Evolutionary conservation across 768 basidiomycete species (phyloP).

Genomic region (Mrakia frigida): DNA sequence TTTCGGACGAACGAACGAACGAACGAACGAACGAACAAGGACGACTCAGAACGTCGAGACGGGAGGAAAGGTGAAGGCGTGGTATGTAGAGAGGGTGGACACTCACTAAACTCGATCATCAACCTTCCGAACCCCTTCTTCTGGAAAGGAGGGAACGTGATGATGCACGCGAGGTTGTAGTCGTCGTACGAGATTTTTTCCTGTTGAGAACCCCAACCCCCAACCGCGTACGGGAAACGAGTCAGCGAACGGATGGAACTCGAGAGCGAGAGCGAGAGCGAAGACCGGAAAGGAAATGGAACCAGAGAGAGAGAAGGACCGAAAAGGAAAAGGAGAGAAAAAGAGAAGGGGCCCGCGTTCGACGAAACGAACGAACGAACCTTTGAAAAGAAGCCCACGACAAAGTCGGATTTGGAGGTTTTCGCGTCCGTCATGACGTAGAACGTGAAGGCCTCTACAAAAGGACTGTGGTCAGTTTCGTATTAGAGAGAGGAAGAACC

Average conservation of each 20-base stretch:
- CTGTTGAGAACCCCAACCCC: constrained; percentile 50
- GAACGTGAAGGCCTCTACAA: constrained; percentile 61
- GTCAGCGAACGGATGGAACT: no score
- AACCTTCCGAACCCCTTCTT: constrained; percentile 85
- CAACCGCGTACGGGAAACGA: no score
- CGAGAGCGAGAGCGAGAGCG: not conserved
- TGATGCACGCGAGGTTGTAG: constrained; percentile 94
- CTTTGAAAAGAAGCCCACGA: constrained; percentile 72
- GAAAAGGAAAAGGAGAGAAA: not conserved
- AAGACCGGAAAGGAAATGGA: not conserved
- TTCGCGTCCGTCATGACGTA: constrained; percentile 81
- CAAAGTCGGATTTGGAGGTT: constrained; percentile 68
- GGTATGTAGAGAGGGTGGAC: not conserved
- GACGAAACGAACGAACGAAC: no score
- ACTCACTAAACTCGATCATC: constrained; percentile 91
- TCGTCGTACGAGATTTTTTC: constrained; percentile 95
- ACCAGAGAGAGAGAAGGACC: not conserved
- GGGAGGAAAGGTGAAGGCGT: no score
- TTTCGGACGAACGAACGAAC: not conserved
- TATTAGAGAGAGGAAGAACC: no score
- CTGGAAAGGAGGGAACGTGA: constrained; percentile 90
- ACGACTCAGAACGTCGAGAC: no score
- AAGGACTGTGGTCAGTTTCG: no score
- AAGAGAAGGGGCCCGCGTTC: no score
- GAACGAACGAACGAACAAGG: not conserved